These are phyloP conservation scores for Piloderma croceum DNA, from an alignment of 768 basidiomycete species.

Conservation along the genomic window DNA sequence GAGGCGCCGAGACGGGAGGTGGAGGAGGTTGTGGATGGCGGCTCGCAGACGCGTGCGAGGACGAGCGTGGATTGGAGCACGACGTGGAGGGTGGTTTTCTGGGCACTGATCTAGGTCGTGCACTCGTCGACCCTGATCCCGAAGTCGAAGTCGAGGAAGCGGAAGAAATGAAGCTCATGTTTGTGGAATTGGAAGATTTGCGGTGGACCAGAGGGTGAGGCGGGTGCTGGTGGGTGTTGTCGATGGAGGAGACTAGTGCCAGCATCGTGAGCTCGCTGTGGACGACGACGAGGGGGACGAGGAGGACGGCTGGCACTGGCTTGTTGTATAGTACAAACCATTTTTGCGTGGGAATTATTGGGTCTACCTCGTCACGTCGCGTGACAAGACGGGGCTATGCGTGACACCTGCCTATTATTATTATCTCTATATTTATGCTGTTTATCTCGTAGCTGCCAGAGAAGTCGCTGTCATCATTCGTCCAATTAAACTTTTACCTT, in stretches of 20 bases:
- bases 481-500: too few species aligned
- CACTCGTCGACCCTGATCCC: slow-evolving; percentile 18
- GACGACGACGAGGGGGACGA: slow-evolving; percentile 1
- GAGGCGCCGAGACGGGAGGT: slow-evolving; percentile 14
- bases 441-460: too few species aligned
- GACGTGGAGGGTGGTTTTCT: slow-evolving; percentile 14
- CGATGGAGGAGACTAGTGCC: slow-evolving; percentile 41
- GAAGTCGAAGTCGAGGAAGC: slow-evolving; percentile 24
- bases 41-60: slow-evolving; percentile 10
- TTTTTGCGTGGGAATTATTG: neutral
- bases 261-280: slow-evolving; percentile 32
- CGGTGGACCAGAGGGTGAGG: slow-evolving; percentile 17
- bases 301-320: neutral
- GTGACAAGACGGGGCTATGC: too few species aligned
- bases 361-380: neutral
- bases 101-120: slow-evolving; percentile 14
- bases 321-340: slow-evolving; percentile 1
- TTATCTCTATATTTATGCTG: too few species aligned
- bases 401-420: too few species aligned
- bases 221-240: slow-evolving; percentile 14
- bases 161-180: slow-evolving; percentile 15
- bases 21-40: slow-evolving; percentile 7
- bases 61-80: slow-evolving; percentile 13
- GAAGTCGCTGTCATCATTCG: too few species aligned
- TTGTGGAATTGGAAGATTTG: slow-evolving; percentile 18